These are phyloP conservation scores for Mortierella hygrophila DNA, from an alignment of 192 early-diverging fungal genomes.

Conservation along the genomic window DNA sequence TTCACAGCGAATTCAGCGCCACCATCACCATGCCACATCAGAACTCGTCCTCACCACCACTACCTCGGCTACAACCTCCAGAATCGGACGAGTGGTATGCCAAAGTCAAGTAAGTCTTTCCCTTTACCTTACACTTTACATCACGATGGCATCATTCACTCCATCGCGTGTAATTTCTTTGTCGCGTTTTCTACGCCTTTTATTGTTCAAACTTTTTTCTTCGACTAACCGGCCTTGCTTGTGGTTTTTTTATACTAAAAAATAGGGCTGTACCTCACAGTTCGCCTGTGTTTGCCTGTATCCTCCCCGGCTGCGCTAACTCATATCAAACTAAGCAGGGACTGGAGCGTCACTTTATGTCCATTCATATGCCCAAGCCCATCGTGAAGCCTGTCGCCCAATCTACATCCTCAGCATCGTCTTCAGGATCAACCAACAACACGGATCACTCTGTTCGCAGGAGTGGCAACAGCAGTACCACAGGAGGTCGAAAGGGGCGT, in stretches of 20 bases:
- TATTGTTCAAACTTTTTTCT: neutral
- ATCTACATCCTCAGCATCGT: neutral
- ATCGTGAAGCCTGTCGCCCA: neutral
- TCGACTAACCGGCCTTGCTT: neutral
- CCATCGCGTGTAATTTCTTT: neutral
- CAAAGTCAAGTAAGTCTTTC: slow-evolving; percentile 41
- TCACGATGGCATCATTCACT: neutral
- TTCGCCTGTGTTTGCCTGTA: slow-evolving; percentile 36
- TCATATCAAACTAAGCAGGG: slow-evolving; percentile 55
- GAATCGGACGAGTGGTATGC: slow-evolving; percentile 32
- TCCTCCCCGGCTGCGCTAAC: slow-evolving; percentile 43
- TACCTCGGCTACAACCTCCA: neutral
- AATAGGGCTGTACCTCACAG: slow-evolving; percentile 30
- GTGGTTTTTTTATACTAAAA: neutral
- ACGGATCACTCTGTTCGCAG: neutral
- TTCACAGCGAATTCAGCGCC: neutral
- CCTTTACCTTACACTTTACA: neutral
- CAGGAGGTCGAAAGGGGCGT: slow-evolving; percentile 1
- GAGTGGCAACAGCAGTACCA: neutral
- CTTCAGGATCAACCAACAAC: neutral
- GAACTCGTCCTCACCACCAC: neutral
- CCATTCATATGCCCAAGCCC: slow-evolving; percentile 39
- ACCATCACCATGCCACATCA: neutral
- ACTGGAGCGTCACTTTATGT: slow-evolving; percentile 44
- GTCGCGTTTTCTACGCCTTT: neutral